Percentiles rank a stretch among this genome's conserved stretches.
These are phyloP conservation scores for Xanthoconium stramineum DNA, from an alignment of 768 basidiomycete genomes.

Conservation along the genomic window DNA sequence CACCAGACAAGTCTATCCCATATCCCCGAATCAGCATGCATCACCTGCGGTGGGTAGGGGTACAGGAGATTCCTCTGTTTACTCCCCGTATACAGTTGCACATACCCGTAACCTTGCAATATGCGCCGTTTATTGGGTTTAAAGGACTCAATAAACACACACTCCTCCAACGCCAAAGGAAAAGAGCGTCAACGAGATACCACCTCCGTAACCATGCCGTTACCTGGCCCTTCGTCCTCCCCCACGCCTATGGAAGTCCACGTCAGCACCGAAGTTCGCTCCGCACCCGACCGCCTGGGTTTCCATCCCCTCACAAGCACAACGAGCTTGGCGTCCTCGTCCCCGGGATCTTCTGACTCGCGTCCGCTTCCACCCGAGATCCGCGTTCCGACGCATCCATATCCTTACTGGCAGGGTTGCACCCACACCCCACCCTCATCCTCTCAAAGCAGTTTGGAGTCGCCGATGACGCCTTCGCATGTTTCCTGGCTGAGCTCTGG, in stretches of 20 bases:
- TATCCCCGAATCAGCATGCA: constrained; percentile 9
- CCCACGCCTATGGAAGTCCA: constrained; percentile 23
- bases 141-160: constrained; percentile 19
- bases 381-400: constrained; percentile 31
- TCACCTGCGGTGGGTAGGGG: constrained; percentile 20
- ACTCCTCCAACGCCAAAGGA: constrained; percentile 19
- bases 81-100: constrained; percentile 15
- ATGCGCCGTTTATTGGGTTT: constrained; percentile 33
- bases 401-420: constrained; percentile 34
- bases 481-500: constrained; percentile 36
- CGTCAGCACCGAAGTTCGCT: constrained; percentile 29
- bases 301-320: constrained; percentile 22
- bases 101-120: constrained; percentile 9
- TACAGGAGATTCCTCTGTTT: constrained; percentile 8
- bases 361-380: constrained; percentile 31
- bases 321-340: constrained; percentile 11
- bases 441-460: constrained; percentile 30
- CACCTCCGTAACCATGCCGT: background rate
- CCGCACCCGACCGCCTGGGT: constrained; percentile 12
- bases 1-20: background rate
- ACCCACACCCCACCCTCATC: constrained; percentile 30
- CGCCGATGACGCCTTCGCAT: constrained; percentile 35
- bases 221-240: constrained; percentile 6
- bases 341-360: constrained; percentile 19
- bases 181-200: constrained; percentile 23